These are phyloP conservation scores for Trypanosoma rangeli DNA, from an alignment of 208 protist species.

Conservation along the genomic window DNA sequence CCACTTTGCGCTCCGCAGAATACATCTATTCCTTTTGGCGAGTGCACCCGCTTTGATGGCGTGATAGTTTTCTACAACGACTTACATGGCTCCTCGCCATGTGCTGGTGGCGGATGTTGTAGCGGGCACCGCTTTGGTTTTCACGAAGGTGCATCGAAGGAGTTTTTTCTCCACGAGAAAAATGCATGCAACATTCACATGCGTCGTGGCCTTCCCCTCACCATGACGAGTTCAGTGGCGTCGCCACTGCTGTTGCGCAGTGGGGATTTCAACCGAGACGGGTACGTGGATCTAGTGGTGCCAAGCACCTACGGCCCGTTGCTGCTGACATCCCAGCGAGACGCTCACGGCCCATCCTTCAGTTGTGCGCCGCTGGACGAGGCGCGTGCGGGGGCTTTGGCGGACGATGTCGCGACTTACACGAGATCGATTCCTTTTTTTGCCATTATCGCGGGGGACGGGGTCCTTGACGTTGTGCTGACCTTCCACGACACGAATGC, in stretches of 20 bases:
- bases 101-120: constrained; percentile 16
- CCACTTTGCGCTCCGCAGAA: constrained; percentile 27
- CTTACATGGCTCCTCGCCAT: constrained; percentile 7
- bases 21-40: constrained; percentile 4
- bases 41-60: constrained; percentile 17
- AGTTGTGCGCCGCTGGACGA: constrained; percentile 21
- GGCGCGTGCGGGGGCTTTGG: neutral
- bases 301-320: constrained; percentile 64
- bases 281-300: constrained; percentile 53
- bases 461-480: constrained; percentile 46
- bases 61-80: constrained; percentile 20
- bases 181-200: constrained; percentile 12
- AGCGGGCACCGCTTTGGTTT: constrained; percentile 23
- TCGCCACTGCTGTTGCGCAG: constrained; percentile 52
- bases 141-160: constrained; percentile 1
- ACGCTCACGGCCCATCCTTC: constrained; percentile 14
- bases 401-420: neutral
- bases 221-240: constrained; percentile 14
- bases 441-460: constrained; percentile 29
- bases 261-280: constrained; percentile 65
- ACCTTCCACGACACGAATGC: constrained; percentile 23
- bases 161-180: constrained; percentile 12
- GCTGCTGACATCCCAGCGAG: constrained; percentile 34
- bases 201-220: neutral
- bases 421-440: constrained; percentile 47